Base-by-base conservation (phyloP, 2,329 filamentous ascomycete species). In the Fusarium torreyae region DNA sequence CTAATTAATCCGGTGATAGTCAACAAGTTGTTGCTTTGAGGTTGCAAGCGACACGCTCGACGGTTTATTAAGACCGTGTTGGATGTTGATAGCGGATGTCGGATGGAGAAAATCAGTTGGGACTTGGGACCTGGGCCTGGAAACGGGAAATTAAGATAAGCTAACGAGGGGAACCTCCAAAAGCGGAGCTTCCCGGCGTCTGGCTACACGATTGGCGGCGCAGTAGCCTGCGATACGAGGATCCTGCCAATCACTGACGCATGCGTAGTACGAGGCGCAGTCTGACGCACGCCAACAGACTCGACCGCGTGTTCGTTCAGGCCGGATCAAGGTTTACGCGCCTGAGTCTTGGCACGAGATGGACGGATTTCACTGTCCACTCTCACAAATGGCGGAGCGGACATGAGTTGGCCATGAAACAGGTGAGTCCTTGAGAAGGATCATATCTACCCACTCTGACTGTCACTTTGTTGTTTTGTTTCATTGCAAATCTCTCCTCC, bases 251-350 rank as follows among this genome's bases (percentile, higher is more conserved):
- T 56, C 34, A 56, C 18, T 46, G 42, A 40, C n/a, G 17, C 42
- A 26, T 44, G 42, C 24, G 40, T 20, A 14, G 40, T 20, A 14
- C 10, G 40, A 43, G 40, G 40, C 40, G 40, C 40, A 43, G 40
- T 42, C 39, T 42, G 18, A 20, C 18, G 18, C 18, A 20, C 11
- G 11, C 18, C 18, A 20, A 34, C 33, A 15, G 7, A 31, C 28
- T 13, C 28, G 36, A 10, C 36, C 39, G 39, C 39, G 39, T 42
- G 39, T 50, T 33, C 38, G 39, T 50, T 33, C 38, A 24, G 36
- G 15, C 8, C 53, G 53, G 33, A 56, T 50, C 43, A 56, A 50
- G 15, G 44, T 56, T 50, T 39, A 50, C 50, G 33, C 53, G 43
- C 17, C 9, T 20, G 17, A 42, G 15, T 22, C 39, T 54, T 40